Percentiles rank a stretch among this genome's conserved stretches.
Conservation (phyloP, 768 basidiomycete species). For the Lactarius trivialis region DNA sequence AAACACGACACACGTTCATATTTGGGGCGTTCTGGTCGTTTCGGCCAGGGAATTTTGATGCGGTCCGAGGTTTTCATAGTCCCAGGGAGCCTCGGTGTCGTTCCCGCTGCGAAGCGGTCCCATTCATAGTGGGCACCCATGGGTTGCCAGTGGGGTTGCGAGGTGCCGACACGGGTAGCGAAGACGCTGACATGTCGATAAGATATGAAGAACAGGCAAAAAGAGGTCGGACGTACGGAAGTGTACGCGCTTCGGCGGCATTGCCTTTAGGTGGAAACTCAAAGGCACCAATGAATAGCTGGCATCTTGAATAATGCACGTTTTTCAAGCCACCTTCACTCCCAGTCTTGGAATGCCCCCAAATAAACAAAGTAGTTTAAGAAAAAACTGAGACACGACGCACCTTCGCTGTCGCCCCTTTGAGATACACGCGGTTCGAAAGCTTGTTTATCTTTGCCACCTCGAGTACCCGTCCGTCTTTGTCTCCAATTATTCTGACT, state of each 20-base stretch:
- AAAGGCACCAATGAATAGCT: constrained; percentile 66
- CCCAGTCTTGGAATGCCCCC: constrained; percentile 25
- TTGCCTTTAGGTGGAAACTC: constrained; percentile 43
- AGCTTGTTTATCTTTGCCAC: constrained; percentile 69
- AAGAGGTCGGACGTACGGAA: constrained; percentile 26
- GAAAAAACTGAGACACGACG: neutral
- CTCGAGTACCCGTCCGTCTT: constrained; percentile 52
- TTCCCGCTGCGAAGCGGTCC: constrained; percentile 64
- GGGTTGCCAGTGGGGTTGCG: constrained; percentile 53
- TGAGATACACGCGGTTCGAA: constrained; percentile 60
- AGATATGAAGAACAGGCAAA: neutral
- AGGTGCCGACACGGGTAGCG: constrained; percentile 61
- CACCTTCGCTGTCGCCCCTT: constrained; percentile 38
- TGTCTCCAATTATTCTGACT: constrained; percentile 63
- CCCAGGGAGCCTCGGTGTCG: constrained; percentile 50
- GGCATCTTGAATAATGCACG: constrained; percentile 69
- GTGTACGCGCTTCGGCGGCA: constrained; percentile 24
- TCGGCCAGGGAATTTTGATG: constrained; percentile 67
- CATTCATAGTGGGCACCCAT: constrained; percentile 55
- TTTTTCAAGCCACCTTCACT: constrained; percentile 7
- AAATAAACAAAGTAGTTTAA: neutral
- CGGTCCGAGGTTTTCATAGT: constrained; percentile 24
- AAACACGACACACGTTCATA: constrained; percentile 39
- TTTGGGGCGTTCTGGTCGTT: constrained; percentile 35
- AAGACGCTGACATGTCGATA: constrained; percentile 50